A percentile compares a stretch with the other conserved stretches of the same genome.
These are phyloP conservation scores for Eucalyptus curtisii DNA, from an alignment of 345 rosid species.

Conservation along the genomic window DNA sequence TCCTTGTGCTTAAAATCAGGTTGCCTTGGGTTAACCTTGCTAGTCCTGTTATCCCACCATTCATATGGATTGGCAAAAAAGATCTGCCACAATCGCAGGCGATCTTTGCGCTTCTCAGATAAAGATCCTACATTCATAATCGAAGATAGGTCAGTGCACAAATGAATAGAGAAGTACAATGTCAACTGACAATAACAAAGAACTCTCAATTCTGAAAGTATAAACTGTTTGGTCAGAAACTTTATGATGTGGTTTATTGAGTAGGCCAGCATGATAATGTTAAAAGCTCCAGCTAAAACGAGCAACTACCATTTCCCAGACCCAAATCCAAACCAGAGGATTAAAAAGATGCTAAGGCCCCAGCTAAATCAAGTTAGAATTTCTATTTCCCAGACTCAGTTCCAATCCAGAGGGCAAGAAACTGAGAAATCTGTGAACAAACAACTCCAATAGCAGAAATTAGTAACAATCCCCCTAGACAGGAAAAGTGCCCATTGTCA, in stretches of 20 bases:
- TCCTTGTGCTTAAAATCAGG: constrained; percentile 74
- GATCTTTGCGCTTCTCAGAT: constrained; percentile 4
- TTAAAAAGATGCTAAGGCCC: not conserved
- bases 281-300: not conserved
- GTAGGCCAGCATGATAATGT: not conserved
- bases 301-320: not conserved
- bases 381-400: not conserved
- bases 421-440: not conserved
- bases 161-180: not conserved
- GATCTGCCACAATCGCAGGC: constrained; percentile 61
- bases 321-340: not conserved
- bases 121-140: constrained; percentile 12
- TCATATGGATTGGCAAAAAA: constrained; percentile 55
- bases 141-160: not conserved
- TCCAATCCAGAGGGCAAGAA: not conserved
- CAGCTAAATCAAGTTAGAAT: not conserved
- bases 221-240: not conserved
- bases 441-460: not conserved
- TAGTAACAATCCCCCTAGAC: not conserved
- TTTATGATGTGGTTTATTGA: not conserved
- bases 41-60: constrained; percentile 75
- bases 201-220: not conserved
- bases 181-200: not conserved
- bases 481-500: not conserved
- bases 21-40: constrained; percentile 26